Conservation (phyloP, 495 filamentous ascomycete species). For the Neurospora tetraspora region DNA sequence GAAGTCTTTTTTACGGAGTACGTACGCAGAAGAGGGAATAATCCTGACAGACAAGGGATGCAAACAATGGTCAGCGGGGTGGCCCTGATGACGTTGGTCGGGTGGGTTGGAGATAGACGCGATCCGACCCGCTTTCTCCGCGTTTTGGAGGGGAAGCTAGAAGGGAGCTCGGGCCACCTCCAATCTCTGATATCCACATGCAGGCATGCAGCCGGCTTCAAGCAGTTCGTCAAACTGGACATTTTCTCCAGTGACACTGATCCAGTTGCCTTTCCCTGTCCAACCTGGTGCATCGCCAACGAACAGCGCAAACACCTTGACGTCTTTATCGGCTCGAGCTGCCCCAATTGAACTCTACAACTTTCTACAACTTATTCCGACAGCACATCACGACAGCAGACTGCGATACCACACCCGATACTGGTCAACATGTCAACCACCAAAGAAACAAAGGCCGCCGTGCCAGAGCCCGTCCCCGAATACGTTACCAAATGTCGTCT, state of each 20-base stretch:
- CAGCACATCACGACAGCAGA: not conserved
- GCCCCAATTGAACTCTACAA: not conserved
- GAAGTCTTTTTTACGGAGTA: not conserved
- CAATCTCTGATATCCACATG: not conserved
- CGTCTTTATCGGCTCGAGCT: not conserved
- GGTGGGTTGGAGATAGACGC: not conserved
- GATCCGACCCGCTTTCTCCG: not conserved
- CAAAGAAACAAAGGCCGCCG: conserved; percentile 8
- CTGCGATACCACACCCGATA: not conserved
- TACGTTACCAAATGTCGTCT: conserved; percentile 43
- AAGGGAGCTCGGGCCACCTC: conserved; percentile 16
- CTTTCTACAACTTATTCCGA: too few species aligned
- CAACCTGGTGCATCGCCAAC: not conserved
- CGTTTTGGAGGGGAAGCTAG: not conserved
- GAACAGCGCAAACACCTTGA: not conserved
- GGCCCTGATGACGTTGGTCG: not conserved
- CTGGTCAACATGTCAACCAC: not conserved
- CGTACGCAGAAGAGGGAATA: too few species aligned
- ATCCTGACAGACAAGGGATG: not conserved
- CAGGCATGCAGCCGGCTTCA: conserved; percentile 21
- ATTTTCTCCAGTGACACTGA: not conserved
- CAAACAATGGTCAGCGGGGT: too few species aligned
- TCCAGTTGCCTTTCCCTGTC: not conserved
- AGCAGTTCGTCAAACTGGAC: conserved; percentile 2
- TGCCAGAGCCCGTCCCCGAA: conserved; percentile 1